Conservation (phyloP, 768 basidiomycete species). For the Thelephora aurantiotincta region DNA sequence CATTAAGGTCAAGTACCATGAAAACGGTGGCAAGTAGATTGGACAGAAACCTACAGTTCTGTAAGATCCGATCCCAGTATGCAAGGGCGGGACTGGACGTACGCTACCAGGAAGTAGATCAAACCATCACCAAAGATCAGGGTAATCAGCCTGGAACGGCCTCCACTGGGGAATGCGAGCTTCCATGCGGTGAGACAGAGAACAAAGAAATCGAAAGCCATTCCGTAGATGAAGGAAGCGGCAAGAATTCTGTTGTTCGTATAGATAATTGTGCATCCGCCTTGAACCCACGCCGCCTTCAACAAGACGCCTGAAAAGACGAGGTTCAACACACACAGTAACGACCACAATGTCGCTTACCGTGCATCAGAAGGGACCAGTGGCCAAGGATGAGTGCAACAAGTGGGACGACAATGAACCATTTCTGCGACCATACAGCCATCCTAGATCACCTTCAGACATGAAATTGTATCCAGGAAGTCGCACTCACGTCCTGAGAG, state of each 20-base stretch:
- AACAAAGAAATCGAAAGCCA: constrained; percentile 57
- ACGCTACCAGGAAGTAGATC: constrained; percentile 63
- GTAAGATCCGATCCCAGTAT: background rate
- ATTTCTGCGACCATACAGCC: constrained; percentile 53
- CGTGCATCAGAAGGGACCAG: constrained; percentile 59
- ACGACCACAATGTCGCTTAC: constrained; percentile 16
- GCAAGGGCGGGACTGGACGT: constrained; percentile 15
- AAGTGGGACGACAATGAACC: constrained; percentile 37
- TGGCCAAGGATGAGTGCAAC: constrained; percentile 48
- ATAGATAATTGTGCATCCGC: constrained; percentile 41
- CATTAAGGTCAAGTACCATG: constrained; percentile 54
- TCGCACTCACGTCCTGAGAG: constrained; percentile 43
- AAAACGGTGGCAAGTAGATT: constrained; percentile 50
- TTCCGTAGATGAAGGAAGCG: constrained; percentile 57
- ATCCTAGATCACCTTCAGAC: constrained; percentile 26
- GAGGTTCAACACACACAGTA: background rate
- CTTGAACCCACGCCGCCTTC: constrained; percentile 38
- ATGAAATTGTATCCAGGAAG: background rate
- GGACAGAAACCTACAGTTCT: constrained; percentile 38
- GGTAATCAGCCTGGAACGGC: constrained; percentile 41
- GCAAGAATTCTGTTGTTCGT: constrained; percentile 50
- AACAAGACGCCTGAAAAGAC: constrained; percentile 35
- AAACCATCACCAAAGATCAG: constrained; percentile 63
- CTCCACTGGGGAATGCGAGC: constrained; percentile 30
- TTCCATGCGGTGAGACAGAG: constrained; percentile 49